phyloP scores from a whole-genome alignment of 2,329 filamentous ascomycete species.

The Fusarium odoratissimum region DNA sequence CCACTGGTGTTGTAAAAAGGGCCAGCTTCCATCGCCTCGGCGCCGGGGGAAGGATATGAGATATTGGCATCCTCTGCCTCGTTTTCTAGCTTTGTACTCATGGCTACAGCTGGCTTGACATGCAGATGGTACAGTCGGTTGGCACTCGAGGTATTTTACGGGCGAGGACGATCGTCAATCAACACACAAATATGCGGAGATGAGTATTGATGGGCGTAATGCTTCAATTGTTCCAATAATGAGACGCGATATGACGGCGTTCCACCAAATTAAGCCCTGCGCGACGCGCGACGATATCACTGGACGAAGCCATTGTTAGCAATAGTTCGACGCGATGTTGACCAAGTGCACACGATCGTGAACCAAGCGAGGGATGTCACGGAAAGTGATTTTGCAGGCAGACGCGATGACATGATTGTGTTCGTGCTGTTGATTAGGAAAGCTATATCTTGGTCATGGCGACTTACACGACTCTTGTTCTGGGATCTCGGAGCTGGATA shows the following conservation, averaged over 20 bases:
- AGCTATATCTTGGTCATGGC: slow-evolving; percentile 38
- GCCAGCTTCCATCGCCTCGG: slow-evolving; percentile 56
- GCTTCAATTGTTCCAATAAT: slow-evolving; percentile 20
- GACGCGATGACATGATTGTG: slow-evolving; percentile 23
- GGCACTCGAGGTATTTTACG: slow-evolving; percentile 17
- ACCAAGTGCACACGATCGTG: slow-evolving; percentile 30
- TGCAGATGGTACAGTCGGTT: slow-evolving; percentile 8
- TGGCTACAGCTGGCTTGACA: slow-evolving; percentile 27
- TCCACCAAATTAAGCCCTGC: slow-evolving; percentile 23
- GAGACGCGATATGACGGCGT: slow-evolving; percentile 37
- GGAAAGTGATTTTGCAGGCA: slow-evolving; percentile 14
- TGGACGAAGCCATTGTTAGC: slow-evolving; percentile 45
- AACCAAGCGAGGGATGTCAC: slow-evolving; percentile 28
- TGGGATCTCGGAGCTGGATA: slow-evolving; percentile 56
- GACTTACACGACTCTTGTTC: slow-evolving; percentile 52
- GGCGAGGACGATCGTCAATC: slow-evolving; percentile 23
- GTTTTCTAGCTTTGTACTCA: slow-evolving; percentile 52
- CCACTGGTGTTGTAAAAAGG: slow-evolving; percentile 58
- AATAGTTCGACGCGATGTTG: slow-evolving; percentile 38
- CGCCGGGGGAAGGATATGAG: slow-evolving; percentile 60
- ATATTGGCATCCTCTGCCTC: slow-evolving; percentile 52
- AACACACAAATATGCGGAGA: slow-evolving; percentile 6
- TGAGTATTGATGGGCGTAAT: slow-evolving; percentile 1
- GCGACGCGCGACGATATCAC: slow-evolving; percentile 44
- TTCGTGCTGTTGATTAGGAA: slow-evolving; percentile 33